phyloP scores from a whole-genome alignment of 2,329 filamentous ascomycete species.

The Neonectria faginata region DNA sequence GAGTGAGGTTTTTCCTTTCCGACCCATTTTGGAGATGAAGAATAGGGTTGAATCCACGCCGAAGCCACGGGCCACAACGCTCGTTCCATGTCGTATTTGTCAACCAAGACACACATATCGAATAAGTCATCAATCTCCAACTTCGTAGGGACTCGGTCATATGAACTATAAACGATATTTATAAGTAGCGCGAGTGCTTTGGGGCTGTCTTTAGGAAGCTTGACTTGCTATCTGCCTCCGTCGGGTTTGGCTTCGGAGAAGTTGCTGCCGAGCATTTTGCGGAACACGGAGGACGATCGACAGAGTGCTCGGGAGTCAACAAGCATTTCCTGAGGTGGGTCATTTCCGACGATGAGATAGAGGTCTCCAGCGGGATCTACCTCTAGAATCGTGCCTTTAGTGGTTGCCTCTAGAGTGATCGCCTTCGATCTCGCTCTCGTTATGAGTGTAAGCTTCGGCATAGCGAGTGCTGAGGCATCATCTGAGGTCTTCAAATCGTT shows the following conservation, averaged over 20 bases:
- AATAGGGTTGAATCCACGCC: slow-evolving; percentile 21
- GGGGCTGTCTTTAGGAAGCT: slow-evolving; percentile 22
- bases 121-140: slow-evolving; percentile 21
- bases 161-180: slow-evolving; percentile 27
- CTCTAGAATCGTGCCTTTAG: background rate
- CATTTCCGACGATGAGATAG: background rate
- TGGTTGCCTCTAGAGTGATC: no score
- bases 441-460: background rate
- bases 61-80: slow-evolving; percentile 32
- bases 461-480: background rate
- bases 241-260: slow-evolving; percentile 18
- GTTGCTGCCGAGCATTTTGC: slow-evolving; percentile 18
- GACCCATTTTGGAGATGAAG: background rate
- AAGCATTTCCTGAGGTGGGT: background rate
- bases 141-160: slow-evolving; percentile 12
- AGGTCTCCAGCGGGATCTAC: slow-evolving; percentile 15
- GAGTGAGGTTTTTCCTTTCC: background rate
- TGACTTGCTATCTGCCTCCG: slow-evolving; percentile 11
- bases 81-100: slow-evolving; percentile 35
- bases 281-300: slow-evolving; percentile 10
- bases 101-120: slow-evolving; percentile 21
- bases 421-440: background rate
- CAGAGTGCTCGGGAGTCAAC: slow-evolving; percentile 17
- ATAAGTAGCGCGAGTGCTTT: slow-evolving; percentile 24
- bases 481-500: no score